Base-by-base conservation (phyloP, 2,329 filamentous ascomycete species). In the Podosphaera fusca region DNA sequence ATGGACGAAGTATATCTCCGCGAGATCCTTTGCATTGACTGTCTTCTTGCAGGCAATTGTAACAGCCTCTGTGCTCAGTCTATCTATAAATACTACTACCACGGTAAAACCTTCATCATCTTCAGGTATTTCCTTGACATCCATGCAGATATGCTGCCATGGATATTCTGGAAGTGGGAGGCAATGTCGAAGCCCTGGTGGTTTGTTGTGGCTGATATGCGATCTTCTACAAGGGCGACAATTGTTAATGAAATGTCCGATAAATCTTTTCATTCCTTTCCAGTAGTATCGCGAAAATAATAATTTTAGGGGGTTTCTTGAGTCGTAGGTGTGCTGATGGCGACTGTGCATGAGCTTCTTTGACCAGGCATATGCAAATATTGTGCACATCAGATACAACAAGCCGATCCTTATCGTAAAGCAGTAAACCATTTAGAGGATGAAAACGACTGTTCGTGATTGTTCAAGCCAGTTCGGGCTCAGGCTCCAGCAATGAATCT, bases 101-200 rank as follows among this genome's bases (percentile, higher is more conserved):
- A 54, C 38, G 21, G 35, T 51, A 51, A 51, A 53, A 4, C 45
- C 46, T 6, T 55, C 31, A 42, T 55, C 42, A 40, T 55, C 57
- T 47, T 47, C 45, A 1, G 49, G 58, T 36, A 59, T 60, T 2
- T 55, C 12, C 38, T 60, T 60, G 29, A 47, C 51, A 36, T 58
- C 57, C 31, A 55, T 55, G 50, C 51, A 35, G 21, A 58, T 54
- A 36, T 58, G 52, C 47, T 55, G 30, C 51, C 45, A 58, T 8
- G 57, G 51, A 29, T 45, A 10, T 1, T 50, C 31, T 14, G 45
- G 57, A 3, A 58, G n/a, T 50, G 52, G 45, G 4, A 58, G 53
- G 4, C 50, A 53, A 29, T 58, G 51, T 21, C 55, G 45, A 9
- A 55, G 42, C 30, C 57, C 57, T n/a, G 57, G 57, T n/a, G 57